Base-by-base conservation (phyloP, 768 basidiomycete species). In the Ramaria rubella region DNA sequence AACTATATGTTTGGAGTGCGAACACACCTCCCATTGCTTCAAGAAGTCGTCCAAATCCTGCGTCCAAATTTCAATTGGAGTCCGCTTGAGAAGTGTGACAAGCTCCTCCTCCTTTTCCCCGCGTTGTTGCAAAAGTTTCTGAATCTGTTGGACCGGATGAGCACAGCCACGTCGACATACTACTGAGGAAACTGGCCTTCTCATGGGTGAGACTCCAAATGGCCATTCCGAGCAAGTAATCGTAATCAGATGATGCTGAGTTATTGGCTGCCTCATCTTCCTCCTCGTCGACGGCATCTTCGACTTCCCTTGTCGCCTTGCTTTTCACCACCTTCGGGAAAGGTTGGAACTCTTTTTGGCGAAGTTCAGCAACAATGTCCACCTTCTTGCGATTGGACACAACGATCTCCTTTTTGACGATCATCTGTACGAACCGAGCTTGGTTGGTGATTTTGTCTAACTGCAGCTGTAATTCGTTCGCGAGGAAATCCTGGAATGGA, bases 391-490 rank as follows among this genome's bases (percentile, higher is more conserved):
- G 87, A 63, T 88, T 92, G 12, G 87, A 82, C 24, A 99, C 84
- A 27, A 79, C 70, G 19, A 98, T 79, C 65, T 92, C 75, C 67
- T 82, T 89, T 63, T 86, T 82, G 55, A 98, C 79, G 62, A 98
- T 95, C 94, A 97, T 94, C 69, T 92, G 81, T 49, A 99, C 85
- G 71, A 99, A 99, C 21, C 94, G 87, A 12, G 93, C 95, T 68
- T 99, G 96, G 68, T 98, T 98, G 55, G 83, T 85, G n/a, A 97
- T 75, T 61, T 82, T 88, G 65, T 97, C 94, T 58, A 90, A 83
- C 38, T 83, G 81, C 42, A 71, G 73, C 63, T 93, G 87, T 29
- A 99, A 76, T 64, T 94, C 88, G 60, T 81, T 81, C 9, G 92
- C 88, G 52, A 94, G 78, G 70, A 79, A 79, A 67, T 95, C 93